Evolutionary conservation across 768 basidiomycete genomes (phyloP), one percentile per base, ranked within the genome.

Genomic region (Phylloporus sp.): DNA sequence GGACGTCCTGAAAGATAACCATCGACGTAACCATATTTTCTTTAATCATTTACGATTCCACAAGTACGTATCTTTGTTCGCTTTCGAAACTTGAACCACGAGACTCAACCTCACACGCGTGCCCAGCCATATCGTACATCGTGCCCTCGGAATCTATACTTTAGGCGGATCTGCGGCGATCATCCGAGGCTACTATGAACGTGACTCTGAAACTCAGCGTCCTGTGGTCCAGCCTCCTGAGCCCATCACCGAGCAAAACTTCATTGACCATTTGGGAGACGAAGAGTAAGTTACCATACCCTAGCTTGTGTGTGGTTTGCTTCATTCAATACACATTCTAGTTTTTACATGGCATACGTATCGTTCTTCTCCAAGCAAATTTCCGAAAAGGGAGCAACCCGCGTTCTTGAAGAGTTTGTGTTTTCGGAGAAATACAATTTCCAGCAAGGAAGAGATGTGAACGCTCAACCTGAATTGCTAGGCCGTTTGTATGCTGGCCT

Each of bases 391-490:
- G 60, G 68, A 6, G 49, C 51, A 4, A 28, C 49, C 0, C 35
- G 20, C 7, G 55, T 54, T 3, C 45, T 71, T 1, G 65, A 69
- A 43, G 53, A 63, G 34, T 63, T 73, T 43, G 23, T 65, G 40
- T 74, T 69, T 41, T 69, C 67, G 2, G 50, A 69, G 20, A 53
- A 60, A 29, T 65, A 63, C 46, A 70, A 65, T 34, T 58, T 54
- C 16, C 54, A 38, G 35, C 8, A 57, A 15, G 62, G 56, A 27
- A 52, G 47, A 23, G 48, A 60, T 23, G 44, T 32, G 2, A 40
- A 35, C 0, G 5, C 52, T 3, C 73, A 78, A 23, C 81, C 80
- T 0, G 68, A 74, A 50, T 81, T 88, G 80, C 62, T 86, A 6
- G 71, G 67, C 47, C 77, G 82, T 16, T 72, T 81, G 49, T 26